Evolutionary conservation across 805 yeast genomes (phyloP), one percentile per base, ranked within the genome.

Genomic region (Jamesozyma gamospora): DNA sequence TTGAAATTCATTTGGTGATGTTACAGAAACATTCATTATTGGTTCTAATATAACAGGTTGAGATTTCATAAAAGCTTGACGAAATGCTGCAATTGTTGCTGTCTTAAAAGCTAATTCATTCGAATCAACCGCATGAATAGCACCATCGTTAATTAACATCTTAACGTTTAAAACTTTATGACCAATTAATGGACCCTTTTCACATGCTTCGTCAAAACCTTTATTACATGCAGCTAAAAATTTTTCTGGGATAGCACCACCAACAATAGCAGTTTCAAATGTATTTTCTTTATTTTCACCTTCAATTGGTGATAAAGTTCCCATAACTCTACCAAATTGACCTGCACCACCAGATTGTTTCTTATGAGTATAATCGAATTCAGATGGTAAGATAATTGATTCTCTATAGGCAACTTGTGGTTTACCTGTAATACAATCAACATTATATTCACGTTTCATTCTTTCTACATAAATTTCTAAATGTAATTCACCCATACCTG

Each of bases 291-390:
- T 58, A 11, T 43, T 40, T 19, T 40, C 47, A 32, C 60, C 65
- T 37, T 74, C 82, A 35, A 74, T 58, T 40, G 87, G 77, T 6
- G 70, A 64, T 66, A 88, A 62, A 41, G 70, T 73, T 60, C 99
- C 97, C 64, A 87, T 82, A 56, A 90, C 96, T 69, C 88, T 80
- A 65, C 95, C 98, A 60, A 79, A 92, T 71, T 92, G 99, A 67
- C 99, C 99, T 49, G 97, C 94, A 75, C 99, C 99, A 65, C 99
- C 99, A 58, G 90, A 75, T 70, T 92, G 99, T 62, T 87, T 90
- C 75, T 92, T 92, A 71, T 90, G 97, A 24, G 95, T 82, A 67
- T 81, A 86, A 62, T 92, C 97, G 57, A 92, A 90, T 12, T 77
- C 70, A 25, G 90, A 72, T 32, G 83, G 68, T 2, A 72, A 60